A percentile compares a stretch with the other conserved stretches of the same genome.
Conservation (phyloP, 225 moss, liverwort and hornwort genomes). For the Marchantia paleacea region DNA sequence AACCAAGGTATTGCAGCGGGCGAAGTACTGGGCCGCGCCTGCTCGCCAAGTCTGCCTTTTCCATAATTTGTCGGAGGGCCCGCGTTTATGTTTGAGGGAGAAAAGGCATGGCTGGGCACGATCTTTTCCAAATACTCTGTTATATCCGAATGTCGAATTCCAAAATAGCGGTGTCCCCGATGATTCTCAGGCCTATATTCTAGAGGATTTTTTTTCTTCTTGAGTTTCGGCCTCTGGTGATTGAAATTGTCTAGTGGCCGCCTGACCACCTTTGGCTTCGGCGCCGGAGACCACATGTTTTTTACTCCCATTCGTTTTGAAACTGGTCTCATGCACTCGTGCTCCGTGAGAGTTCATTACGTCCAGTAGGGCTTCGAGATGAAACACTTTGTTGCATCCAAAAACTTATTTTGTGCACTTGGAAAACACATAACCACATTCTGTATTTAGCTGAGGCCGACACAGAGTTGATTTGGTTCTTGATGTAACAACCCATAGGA, state of each 20-base stretch:
- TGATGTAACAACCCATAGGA: not conserved
- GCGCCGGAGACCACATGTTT: conserved; percentile 41
- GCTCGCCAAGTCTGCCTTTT: conserved; percentile 3
- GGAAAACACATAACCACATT: conserved; percentile 8
- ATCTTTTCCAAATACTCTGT: conserved; percentile 40
- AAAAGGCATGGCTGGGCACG: conserved; percentile 45
- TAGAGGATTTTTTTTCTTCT: conserved; percentile 3
- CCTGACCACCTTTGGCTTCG: conserved; percentile 32
- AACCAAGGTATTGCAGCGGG: conserved; percentile 38
- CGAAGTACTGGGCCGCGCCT: conserved; percentile 29
- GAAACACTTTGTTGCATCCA: conserved; percentile 10
- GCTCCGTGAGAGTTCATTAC: not conserved
- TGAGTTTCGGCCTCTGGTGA: conserved; percentile 18
- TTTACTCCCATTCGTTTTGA: not conserved
- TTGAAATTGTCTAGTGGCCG: conserved; percentile 23
- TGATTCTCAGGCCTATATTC: conserved; percentile 20
- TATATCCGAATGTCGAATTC: conserved; percentile 39
- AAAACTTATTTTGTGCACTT: conserved; percentile 4
- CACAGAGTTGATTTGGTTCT: not conserved
- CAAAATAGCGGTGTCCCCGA: conserved; percentile 35
- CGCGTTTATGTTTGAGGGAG: conserved; percentile 22
- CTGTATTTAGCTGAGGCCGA: conserved; percentile 2
- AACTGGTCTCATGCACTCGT: not conserved
- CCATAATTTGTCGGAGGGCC: conserved; percentile 7
- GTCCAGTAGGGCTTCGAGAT: not conserved